Evolutionary conservation across 768 basidiomycete genomes (phyloP), one percentile per base, ranked within the genome.

Genomic region (Auricularia sp.): DNA sequence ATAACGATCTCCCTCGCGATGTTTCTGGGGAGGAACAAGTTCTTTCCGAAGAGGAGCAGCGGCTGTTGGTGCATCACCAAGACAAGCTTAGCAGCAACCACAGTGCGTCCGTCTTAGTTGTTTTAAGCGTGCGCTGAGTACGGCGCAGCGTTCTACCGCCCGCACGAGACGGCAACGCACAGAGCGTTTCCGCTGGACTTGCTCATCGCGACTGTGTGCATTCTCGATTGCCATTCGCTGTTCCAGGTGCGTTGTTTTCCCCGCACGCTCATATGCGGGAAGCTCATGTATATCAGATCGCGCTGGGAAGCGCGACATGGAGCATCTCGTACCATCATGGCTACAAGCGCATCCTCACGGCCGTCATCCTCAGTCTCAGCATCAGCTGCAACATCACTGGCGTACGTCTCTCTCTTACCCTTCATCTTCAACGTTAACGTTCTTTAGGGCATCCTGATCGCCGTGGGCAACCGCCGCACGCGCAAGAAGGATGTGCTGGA

Each of bases 361-460:
- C 56, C 8, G 56, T 59, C 1, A 59, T 59, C 23, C 56, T 59
- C 6, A 59, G 56, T 59, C 56, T 59, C 16, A 33, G 29, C 10
- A 59, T 59, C 56, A 33, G 29, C 14, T 59, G 56, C 56, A 59
- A 59, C 56, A 59, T 59, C 56, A 59, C 56, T 14, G 56, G 56
- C 23, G 47, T 51, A 18, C 14, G 47, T 51, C 47, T 51, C 18
- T 18, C 18, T 51, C 21, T 51, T 16, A 8, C 16, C 47, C 21
- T 18, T 51, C 18, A 12, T 18, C 5, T 51, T 23, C 3, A 5
- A 12, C 8, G 39, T 2, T 51, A 5, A 51, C 47, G 47, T 6
- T 18, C 21, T 3, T 51, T 51, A 51, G 47, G 56, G 56, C 56
- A 35, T 59, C 29, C 23, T 59, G 23, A 59, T 59, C 29, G 4